Evolutionary conservation across 1,284 basidiomycete genomes (phyloP).

Genomic region (Naganishia albida): DNA sequence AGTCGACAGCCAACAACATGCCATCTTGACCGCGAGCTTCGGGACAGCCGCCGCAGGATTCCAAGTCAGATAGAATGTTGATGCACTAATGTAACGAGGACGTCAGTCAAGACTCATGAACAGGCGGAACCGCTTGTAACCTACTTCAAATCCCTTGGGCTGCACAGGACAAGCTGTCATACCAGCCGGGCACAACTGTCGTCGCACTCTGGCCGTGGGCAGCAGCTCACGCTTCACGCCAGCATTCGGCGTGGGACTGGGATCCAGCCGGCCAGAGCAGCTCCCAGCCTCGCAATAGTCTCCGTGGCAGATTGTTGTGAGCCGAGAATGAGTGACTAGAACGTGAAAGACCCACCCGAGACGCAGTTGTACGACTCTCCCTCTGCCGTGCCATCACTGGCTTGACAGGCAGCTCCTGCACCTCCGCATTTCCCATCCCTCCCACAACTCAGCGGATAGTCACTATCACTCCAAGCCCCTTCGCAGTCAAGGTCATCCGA

Average conservation of each 20-base stretch:
- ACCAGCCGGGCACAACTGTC: conserved; percentile 12
- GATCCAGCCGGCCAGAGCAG: not conserved
- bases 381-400: not conserved
- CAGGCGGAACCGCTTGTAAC: not conserved
- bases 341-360: not conserved
- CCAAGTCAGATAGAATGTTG: conserved; percentile 7
- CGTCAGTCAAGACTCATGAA: not conserved
- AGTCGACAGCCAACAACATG: not conserved
- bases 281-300: conserved; percentile 6
- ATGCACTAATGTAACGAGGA: conserved; percentile 7
- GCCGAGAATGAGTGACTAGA: not conserved
- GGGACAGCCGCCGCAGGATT: conserved; percentile 17
- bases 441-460: not conserved
- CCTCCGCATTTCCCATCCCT: conserved; percentile 8
- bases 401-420: conserved; percentile 8
- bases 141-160: conserved; percentile 14
- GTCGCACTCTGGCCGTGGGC: not conserved
- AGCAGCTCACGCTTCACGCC: not conserved
- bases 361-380: conserved; percentile 4
- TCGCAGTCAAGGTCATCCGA: not conserved
- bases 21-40: not conserved
- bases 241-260: conserved; percentile 6
- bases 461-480: not conserved
- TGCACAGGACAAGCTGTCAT: conserved; percentile 12
- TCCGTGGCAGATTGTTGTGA: too few species aligned